Conservation (phyloP, 257 asterid genomes). For the Plantago elongata region DNA sequence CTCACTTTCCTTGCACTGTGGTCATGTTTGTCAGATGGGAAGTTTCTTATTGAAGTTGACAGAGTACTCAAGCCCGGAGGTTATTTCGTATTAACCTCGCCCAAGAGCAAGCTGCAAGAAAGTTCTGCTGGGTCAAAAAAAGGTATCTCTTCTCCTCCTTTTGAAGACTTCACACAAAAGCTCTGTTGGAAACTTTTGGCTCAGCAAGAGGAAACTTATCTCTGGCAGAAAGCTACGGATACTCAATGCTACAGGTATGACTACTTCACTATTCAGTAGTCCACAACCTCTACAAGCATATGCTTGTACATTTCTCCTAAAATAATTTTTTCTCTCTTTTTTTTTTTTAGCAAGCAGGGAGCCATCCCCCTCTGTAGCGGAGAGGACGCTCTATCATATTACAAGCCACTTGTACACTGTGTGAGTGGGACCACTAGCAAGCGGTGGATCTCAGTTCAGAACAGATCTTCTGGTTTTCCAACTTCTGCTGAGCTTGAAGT, state of each 20-base stretch:
- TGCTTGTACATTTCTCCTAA: too few relatives aligned
- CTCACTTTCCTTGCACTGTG: constrained; percentile 21
- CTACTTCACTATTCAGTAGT: constrained; percentile 3
- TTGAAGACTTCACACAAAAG: constrained; percentile 58
- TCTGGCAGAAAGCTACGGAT: constrained; percentile 87
- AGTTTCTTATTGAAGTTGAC: constrained; percentile 81
- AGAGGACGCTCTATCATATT: constrained; percentile 67
- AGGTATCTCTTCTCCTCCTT: constrained; percentile 48
- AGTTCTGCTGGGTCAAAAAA: constrained; percentile 35
- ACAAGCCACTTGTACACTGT: constrained; percentile 65
- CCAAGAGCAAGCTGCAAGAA: constrained; percentile 55
- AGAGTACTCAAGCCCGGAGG: constrained; percentile 97
- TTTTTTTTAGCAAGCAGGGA: constrained; percentile 32
- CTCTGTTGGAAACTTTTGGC: constrained; percentile 80
- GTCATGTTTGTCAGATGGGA: constrained; percentile 62
- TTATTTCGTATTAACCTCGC: constrained; percentile 83
- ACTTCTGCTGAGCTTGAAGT: constrained; percentile 50
- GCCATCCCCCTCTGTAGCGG: constrained; percentile 67
- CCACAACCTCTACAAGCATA: too few relatives aligned
- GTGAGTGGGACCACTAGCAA: constrained; percentile 63
- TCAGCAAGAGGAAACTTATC: constrained; percentile 75
- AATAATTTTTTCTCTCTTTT: too few relatives aligned
- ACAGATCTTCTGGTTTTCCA: constrained; percentile 44
- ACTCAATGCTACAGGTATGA: constrained; percentile 69
- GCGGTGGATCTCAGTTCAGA: constrained; percentile 77